A percentile compares a stretch with the other conserved stretches of the same genome.
phyloP scores from a whole-genome alignment of 768 basidiomycete genomes.

The Boletus bicolor region DNA sequence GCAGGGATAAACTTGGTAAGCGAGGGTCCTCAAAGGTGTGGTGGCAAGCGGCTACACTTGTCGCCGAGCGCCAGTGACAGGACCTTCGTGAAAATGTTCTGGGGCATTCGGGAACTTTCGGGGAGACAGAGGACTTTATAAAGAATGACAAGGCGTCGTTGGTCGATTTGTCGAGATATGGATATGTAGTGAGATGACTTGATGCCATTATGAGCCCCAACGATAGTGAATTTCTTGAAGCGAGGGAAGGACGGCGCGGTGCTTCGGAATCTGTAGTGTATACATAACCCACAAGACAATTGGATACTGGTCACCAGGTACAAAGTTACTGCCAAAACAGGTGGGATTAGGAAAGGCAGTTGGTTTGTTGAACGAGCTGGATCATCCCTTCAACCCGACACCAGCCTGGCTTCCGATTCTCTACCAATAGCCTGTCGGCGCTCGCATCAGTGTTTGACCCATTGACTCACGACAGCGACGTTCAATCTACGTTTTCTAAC shows the following conservation, averaged over 20 bases:
- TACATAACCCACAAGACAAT: no score
- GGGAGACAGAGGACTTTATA: no score
- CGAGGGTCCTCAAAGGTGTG: background rate
- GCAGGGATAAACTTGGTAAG: background rate
- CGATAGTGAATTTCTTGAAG: no score
- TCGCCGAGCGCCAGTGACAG: no score
- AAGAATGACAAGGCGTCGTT: no score
- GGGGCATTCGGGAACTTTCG: no score
- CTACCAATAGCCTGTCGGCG: background rate
- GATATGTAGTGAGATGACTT: no score
- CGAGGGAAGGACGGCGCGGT: no score
- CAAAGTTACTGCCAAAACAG: slow-evolving; percentile 14
- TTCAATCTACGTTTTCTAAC: background rate
- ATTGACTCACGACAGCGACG: slow-evolving; percentile 2
- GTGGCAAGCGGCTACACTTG: background rate
- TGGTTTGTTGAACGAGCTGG: slow-evolving; percentile 6
- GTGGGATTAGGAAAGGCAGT: slow-evolving; percentile 1
- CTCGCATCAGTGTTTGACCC: background rate
- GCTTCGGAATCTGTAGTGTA: background rate
- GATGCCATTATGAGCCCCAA: no score
- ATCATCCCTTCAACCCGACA: background rate
- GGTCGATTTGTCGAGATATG: no score
- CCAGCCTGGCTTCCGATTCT: background rate
- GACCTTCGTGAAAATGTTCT: no score
- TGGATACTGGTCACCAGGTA: background rate